Base-by-base conservation (phyloP, 1,284 basidiomycete genomes). In the Puccinia horiana region DNA sequence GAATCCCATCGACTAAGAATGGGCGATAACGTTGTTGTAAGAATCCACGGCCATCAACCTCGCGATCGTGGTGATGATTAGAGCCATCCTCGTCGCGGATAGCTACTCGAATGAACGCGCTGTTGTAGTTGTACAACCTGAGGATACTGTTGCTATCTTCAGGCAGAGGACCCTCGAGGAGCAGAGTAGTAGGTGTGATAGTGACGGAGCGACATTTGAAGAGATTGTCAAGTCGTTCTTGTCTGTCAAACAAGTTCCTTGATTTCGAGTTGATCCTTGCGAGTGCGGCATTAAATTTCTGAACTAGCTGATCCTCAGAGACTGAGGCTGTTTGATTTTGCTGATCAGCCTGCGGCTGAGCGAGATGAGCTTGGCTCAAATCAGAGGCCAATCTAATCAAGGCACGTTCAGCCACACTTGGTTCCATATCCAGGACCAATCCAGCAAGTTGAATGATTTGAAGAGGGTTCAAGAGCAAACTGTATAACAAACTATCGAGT, bases 71-170 rank as follows among this genome's bases (percentile, higher is more conserved):
- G 32, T 91, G 89, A 83, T 92, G 92, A 72, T 90, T 89, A 26
- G 92, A 88, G 47, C 90, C 89, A 85, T 93, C 91, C 87, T 94
- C 93, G 76, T 94, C 93, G 12, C 91, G 89, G 85, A 94, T 93
- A 83, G 92, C 90, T 32, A 94, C 92, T 18, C 93, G 91, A 49
- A 94, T 85, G 85, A 94, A 94, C 80, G 89, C 85, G 44, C 89
- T 90, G 40, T 84, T 83, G 3, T 82, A 76, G 69, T 84, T 83
- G 61, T 84, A 84, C 16, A 49, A 87, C 26, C 92, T 90, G 83
- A 93, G 91, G 40, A 92, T 89, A 14, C 91, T 88, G 84, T 93
- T 93, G 18, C 91, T 92, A 83, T 93, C 91, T 47, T 90, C 90
- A 1, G 90, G 86, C 83, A 91, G 91, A 0, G 92, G 92, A 0